These are phyloP conservation scores for Cordyceps fumosorosea DNA, from an alignment of 2,329 filamentous ascomycete species.

Conservation along the genomic window DNA sequence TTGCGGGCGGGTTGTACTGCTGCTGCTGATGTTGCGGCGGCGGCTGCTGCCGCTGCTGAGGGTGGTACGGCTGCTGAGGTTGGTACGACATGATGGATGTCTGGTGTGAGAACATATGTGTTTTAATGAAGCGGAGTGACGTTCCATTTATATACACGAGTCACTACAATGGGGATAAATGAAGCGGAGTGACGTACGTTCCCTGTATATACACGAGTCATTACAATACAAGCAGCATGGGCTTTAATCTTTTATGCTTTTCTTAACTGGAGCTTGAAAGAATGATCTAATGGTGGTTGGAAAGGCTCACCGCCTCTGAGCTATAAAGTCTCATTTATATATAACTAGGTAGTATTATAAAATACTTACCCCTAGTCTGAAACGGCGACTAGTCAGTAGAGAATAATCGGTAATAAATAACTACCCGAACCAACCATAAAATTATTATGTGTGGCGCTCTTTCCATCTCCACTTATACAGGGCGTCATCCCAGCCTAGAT, in stretches of 20 bases:
- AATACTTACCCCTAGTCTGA: not conserved
- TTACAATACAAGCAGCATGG: not conserved
- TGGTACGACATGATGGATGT: not conserved
- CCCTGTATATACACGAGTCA: not conserved
- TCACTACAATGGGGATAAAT: too few species aligned
- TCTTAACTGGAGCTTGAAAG: not conserved
- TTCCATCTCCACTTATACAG: not conserved
- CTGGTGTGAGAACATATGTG: not conserved
- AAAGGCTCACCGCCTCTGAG: not conserved
- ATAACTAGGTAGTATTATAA: too few species aligned
- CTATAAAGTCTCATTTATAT: too few species aligned
- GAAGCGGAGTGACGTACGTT: not conserved
- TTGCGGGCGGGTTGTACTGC: constrained; percentile 6
- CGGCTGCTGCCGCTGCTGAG: not conserved
- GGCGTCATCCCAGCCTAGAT: not conserved
- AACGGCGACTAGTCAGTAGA: not conserved
- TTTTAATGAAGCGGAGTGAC: not conserved
- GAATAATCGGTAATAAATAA: not conserved
- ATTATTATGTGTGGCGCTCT: not conserved
- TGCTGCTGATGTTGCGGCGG: constrained; percentile 6
- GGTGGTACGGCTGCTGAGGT: not conserved
- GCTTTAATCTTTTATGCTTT: not conserved
- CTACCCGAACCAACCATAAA: not conserved
- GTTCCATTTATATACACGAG: too few species aligned
- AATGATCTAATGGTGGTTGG: not conserved